Conservation (phyloP, 495 filamentous ascomycete species). For the Penicillium cinerascens region DNA sequence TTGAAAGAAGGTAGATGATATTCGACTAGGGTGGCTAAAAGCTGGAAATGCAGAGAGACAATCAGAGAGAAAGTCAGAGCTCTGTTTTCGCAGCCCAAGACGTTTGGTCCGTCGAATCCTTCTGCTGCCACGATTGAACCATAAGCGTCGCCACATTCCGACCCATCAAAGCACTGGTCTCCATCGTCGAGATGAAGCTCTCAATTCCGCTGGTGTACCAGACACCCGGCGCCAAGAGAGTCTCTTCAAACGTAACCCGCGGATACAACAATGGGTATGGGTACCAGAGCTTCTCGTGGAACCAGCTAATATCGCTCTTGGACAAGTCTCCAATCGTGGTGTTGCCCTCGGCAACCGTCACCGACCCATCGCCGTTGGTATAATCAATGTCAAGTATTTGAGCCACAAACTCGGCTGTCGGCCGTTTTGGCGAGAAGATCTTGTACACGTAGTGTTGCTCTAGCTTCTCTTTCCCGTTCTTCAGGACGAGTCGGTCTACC, state of each 20-base stretch:
- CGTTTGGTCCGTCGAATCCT: neutral
- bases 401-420: constrained; percentile 62
- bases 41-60: neutral
- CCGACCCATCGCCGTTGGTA: constrained; percentile 11
- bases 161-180: constrained; percentile 93
- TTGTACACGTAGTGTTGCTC: constrained; percentile 82
- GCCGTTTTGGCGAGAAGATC: constrained; percentile 77
- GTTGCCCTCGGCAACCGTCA: constrained; percentile 10
- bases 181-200: constrained; percentile 95
- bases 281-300: constrained; percentile 70
- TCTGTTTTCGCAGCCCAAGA: constrained; percentile 10
- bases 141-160: constrained; percentile 87
- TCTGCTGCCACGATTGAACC: constrained; percentile 55
- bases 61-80: constrained; percentile 3
- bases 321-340: constrained; percentile 34
- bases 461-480: constrained; percentile 27
- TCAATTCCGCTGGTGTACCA: constrained; percentile 96
- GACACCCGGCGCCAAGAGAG: constrained; percentile 56
- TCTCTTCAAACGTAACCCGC: constrained; percentile 82
- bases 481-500: constrained; percentile 53
- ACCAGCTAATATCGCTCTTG: constrained; percentile 67
- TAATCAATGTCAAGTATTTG: constrained; percentile 34
- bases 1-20: too few relatives aligned
- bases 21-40: too few relatives aligned
- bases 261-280: constrained; percentile 83